Conservation (phyloP, 306 rosid genomes). For the Lathyrus aphaca region DNA sequence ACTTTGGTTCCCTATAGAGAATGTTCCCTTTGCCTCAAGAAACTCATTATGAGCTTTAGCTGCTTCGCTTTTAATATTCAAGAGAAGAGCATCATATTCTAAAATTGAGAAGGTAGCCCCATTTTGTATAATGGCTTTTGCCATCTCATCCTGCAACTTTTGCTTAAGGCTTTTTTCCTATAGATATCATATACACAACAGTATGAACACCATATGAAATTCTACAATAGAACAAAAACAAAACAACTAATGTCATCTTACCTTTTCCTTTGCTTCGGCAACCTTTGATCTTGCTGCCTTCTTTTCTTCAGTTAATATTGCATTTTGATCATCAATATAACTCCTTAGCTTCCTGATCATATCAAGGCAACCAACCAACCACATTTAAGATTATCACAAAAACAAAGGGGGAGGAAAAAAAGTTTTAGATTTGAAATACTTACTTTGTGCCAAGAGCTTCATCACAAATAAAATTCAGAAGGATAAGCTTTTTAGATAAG, state of each 20-base stretch:
- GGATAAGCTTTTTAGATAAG: conserved; percentile 38
- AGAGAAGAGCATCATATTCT: conserved; percentile 41
- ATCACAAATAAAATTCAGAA: conserved; percentile 50
- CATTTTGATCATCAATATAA: conserved; percentile 40
- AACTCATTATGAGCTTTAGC: conserved; percentile 62
- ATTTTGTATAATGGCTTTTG: conserved; percentile 42
- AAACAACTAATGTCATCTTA: conserved; percentile 2
- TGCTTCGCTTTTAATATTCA: conserved; percentile 51
- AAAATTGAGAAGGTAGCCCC: conserved; percentile 26
- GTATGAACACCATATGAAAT: background rate
- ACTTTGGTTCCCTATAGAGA: conserved; percentile 39
- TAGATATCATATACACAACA: conserved; percentile 15
- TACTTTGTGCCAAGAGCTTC: conserved; percentile 48
- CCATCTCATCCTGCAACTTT: conserved; percentile 44
- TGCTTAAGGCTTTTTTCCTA: conserved; percentile 42
- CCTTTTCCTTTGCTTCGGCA: conserved; percentile 48
- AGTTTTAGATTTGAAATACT: conserved; percentile 22
- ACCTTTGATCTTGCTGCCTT: conserved; percentile 41
- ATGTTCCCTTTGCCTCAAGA: conserved; percentile 47
- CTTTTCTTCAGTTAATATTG: conserved; percentile 7
- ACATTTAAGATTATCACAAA: background rate
- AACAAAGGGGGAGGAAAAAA: background rate
- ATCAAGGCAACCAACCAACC: background rate
- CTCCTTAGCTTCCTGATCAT: conserved; percentile 45
- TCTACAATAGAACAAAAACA: background rate